Evolutionary conservation across 108 stramenopile genomes (phyloP).

Genomic region (Chaetoceros muelleri): DNA sequence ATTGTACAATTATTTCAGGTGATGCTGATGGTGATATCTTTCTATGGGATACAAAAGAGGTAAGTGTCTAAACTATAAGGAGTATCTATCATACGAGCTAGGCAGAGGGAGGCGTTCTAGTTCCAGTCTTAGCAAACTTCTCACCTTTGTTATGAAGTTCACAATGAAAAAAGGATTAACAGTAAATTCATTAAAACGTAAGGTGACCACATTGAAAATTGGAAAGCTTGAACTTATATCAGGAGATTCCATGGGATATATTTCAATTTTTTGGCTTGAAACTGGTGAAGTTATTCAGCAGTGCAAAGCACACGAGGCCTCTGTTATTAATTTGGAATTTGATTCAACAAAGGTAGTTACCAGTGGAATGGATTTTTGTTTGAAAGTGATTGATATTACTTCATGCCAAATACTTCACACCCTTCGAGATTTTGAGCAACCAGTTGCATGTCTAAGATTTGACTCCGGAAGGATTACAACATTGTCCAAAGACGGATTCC

Average conservation of each 20-base stretch:
- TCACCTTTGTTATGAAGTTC: slow-evolving; percentile 2
- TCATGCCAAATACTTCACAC: slow-evolving; percentile 33
- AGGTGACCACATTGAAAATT: slow-evolving; percentile 29
- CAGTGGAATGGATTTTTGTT: slow-evolving; percentile 19
- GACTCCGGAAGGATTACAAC: slow-evolving; percentile 23
- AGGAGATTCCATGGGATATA: slow-evolving; percentile 25
- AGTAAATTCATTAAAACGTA: too few relatives aligned
- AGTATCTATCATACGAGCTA: too few relatives aligned
- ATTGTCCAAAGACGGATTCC: slow-evolving; percentile 1
- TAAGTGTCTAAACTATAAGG: slow-evolving; percentile 11
- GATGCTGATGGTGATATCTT: background rate
- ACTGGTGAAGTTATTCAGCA: slow-evolving; percentile 17
- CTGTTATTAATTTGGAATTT: slow-evolving; percentile 25
- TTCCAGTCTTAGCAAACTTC: too few relatives aligned
- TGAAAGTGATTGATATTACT: slow-evolving; percentile 35
- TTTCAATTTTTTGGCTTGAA: slow-evolving; percentile 25
- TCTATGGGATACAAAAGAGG: background rate
- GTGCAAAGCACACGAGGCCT: slow-evolving; percentile 27
- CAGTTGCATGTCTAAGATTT: slow-evolving; percentile 28
- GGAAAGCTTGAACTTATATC: slow-evolving; percentile 30
- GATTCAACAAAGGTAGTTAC: slow-evolving; percentile 23
- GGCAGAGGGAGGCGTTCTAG: too few relatives aligned
- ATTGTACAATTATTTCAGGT: background rate
- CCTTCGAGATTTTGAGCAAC: slow-evolving; percentile 24
- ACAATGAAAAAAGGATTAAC: slow-evolving; percentile 1